Percentiles rank a stretch among this genome's conserved stretches.
These are phyloP conservation scores for Clitoria ternatea DNA, from an alignment of 306 rosid species.

Conservation along the genomic window DNA sequence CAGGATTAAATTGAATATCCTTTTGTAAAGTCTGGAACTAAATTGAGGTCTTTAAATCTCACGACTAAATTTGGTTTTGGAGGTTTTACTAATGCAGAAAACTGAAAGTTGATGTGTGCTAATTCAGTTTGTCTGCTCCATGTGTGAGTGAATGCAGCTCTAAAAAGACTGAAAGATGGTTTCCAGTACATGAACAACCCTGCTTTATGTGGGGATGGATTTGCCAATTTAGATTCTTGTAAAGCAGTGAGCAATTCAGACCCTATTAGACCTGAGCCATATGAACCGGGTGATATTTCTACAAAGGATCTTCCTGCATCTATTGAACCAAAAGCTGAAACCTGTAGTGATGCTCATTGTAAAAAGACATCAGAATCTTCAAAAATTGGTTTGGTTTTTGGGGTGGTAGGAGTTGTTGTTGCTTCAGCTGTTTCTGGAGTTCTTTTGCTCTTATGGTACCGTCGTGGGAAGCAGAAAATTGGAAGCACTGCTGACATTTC, in stretches of 20 bases:
- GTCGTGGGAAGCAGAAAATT: constrained; percentile 55
- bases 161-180: constrained; percentile 52
- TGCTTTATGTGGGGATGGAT: constrained; percentile 69
- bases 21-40: too few relatives aligned
- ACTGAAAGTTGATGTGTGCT: too few relatives aligned
- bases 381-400: constrained; percentile 48
- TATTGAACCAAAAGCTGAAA: constrained; percentile 32
- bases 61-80: too few relatives aligned
- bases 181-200: constrained; percentile 65
- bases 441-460: constrained; percentile 31
- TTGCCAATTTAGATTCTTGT: constrained; percentile 47
- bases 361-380: constrained; percentile 43
- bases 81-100: too few relatives aligned
- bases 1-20: too few relatives aligned
- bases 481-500: constrained; percentile 32
- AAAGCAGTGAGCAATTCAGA: constrained; percentile 35
- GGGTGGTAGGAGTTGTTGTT: constrained; percentile 41
- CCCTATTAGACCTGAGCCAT: constrained; percentile 68
- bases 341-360: constrained; percentile 45
- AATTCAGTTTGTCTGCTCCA: neutral
- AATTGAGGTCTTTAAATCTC: too few relatives aligned
- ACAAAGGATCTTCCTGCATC: constrained; percentile 53
- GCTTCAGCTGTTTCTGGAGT: constrained; percentile 34
- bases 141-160: constrained; percentile 40
- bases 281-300: constrained; percentile 45